Percentiles rank a stretch among this genome's conserved stretches.
phyloP scores from a whole-genome alignment of 306 rosid species.

The Neltuma alba region DNA sequence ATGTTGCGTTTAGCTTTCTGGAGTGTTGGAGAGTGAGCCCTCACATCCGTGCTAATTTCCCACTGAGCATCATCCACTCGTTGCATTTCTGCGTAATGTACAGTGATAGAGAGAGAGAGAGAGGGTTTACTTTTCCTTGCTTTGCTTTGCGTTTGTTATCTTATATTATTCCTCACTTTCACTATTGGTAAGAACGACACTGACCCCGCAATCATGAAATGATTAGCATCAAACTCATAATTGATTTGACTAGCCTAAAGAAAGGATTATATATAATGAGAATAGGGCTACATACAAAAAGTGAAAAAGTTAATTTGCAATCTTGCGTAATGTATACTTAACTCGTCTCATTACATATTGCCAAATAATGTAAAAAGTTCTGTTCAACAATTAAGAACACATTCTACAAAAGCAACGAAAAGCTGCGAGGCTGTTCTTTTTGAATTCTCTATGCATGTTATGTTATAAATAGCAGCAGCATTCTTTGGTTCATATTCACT shows the following conservation, averaged over 20 bases:
- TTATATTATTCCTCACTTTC: slow-evolving; percentile 51
- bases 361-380: background rate
- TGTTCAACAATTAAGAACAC: background rate
- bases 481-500: slow-evolving; percentile 21
- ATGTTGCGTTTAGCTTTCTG: slow-evolving; percentile 32
- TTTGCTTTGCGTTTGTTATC: slow-evolving; percentile 35
- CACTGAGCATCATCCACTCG: slow-evolving; percentile 47
- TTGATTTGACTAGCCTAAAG: slow-evolving; percentile 17
- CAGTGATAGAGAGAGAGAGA: background rate
- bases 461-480: background rate
- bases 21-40: slow-evolving; percentile 64
- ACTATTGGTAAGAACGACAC: slow-evolving; percentile 31
- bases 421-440: background rate
- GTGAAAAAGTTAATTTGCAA: background rate
- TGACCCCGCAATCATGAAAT: slow-evolving; percentile 50
- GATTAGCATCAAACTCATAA: slow-evolving; percentile 34
- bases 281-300: background rate
- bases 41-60: slow-evolving; percentile 38
- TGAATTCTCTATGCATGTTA: background rate
- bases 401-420: background rate
- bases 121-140: slow-evolving; percentile 36
- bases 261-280: background rate
- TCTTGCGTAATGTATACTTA: background rate
- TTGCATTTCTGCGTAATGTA: slow-evolving; percentile 28
- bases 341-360: background rate